Evolutionary conservation across 495 filamentous ascomycete genomes (phyloP).

Genomic region (Annulohypoxylon bovei): DNA sequence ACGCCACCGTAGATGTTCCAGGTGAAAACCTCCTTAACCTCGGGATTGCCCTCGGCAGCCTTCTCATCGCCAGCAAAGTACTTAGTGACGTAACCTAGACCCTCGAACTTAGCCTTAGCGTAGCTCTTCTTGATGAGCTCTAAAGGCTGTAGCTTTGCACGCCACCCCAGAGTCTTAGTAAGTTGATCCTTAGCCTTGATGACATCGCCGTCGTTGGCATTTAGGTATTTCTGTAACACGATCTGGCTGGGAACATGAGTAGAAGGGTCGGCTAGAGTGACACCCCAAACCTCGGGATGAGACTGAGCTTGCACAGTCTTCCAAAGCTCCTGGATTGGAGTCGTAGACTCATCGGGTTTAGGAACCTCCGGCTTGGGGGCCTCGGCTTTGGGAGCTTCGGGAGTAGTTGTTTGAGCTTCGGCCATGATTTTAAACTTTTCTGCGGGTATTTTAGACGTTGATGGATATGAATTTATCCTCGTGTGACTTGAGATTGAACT

Average conservation of each 20-base stretch:
- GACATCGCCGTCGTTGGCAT: constrained; percentile 82
- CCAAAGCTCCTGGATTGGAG: constrained; percentile 52
- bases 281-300: constrained; percentile 82
- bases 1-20: constrained; percentile 90
- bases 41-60: constrained; percentile 44
- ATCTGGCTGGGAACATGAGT: constrained; percentile 77
- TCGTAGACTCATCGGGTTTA: constrained; percentile 39
- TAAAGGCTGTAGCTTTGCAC: constrained; percentile 66
- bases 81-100: constrained; percentile 65
- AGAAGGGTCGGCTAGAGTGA: constrained; percentile 63
- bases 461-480: neutral
- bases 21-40: constrained; percentile 67
- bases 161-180: constrained; percentile 80
- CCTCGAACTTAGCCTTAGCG: constrained; percentile 64
- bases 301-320: constrained; percentile 44
- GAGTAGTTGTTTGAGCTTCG: constrained; percentile 19
- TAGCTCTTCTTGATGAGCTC: constrained; percentile 60
- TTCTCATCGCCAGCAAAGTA: constrained; percentile 47
- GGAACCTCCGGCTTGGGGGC: constrained; percentile 30
- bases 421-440: constrained; percentile 9
- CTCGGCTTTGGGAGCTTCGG: constrained; percentile 8
- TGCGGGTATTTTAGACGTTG: neutral
- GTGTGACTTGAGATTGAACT: neutral
- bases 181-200: constrained; percentile 78
- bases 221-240: constrained; percentile 89